Evolutionary conservation across 768 basidiomycete species (phyloP), one percentile per base, ranked within the genome.

Genomic region (Holtermannia corniformis): DNA sequence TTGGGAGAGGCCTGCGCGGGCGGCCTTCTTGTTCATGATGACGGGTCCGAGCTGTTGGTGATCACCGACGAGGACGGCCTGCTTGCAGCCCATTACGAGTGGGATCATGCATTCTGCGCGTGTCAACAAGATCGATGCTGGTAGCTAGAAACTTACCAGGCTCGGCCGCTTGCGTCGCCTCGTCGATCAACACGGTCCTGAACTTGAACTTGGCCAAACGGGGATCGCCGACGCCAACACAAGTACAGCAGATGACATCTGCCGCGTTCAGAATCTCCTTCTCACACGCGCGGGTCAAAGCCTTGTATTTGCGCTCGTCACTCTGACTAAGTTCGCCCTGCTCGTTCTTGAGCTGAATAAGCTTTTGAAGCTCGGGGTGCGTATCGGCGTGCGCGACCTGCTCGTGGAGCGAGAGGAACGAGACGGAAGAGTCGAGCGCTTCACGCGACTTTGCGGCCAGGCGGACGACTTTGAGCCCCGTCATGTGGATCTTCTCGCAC

Each of bases 21-120:
- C 93, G 0, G 95, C 95, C 69, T 99, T 97, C 81, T 99, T 99
- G 81, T 97, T 99, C 95, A 99, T 97, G 71, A 99, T 96, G 64
- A 97, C 95, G 5, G 95, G 95, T 0, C 95, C 95, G 47, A 97
- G 83, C 79, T 97, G 95, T 77, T 86, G 70, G 72, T 95, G 87
- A 75, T 96, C 93, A 49, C 95, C 95, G 50, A 99, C 95, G 40
- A 99, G 81, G 23, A 99, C 95, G 51, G 90, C 90, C 67, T 99
- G 95, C 73, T 97, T 97, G 71, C 92, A 97, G 13, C 95, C 95
- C 64, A 99, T 82, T 4, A 97, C 86, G 27, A 99, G 80, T 14
- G 95, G 95, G 62, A 99, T 99, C 92, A 99, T 97, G 74, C 93
- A 97, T 75, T 99, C 95, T 93, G 62, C 5, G 19, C 54, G 51